These are phyloP conservation scores for Apiospora malaysiana DNA, from an alignment of 2,329 filamentous ascomycete species.

Conservation along the genomic window DNA sequence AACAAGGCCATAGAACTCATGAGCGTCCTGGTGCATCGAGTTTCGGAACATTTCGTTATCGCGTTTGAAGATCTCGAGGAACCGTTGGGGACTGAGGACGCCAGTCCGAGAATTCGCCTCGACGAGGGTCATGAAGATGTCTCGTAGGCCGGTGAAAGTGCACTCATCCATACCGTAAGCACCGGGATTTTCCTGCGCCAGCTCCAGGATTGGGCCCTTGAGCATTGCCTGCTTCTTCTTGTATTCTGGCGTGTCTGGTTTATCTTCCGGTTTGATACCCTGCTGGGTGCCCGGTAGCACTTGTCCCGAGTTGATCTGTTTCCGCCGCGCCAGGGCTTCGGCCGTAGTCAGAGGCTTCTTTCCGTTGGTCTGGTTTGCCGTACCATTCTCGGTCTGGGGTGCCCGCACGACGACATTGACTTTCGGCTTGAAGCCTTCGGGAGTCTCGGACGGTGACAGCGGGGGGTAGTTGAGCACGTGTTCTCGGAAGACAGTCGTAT, in stretches of 20 bases:
- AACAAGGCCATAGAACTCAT: slow-evolving; percentile 93
- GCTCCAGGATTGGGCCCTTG: slow-evolving; percentile 83
- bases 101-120: slow-evolving; percentile 82
- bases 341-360: slow-evolving; percentile 60
- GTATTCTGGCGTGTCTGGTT: slow-evolving; percentile 92
- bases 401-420: slow-evolving; percentile 68
- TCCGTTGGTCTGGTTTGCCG: slow-evolving; percentile 51
- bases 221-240: slow-evolving; percentile 96
- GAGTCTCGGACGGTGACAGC: slow-evolving; percentile 70
- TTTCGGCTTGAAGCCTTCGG: slow-evolving; percentile 63
- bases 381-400: slow-evolving; percentile 55
- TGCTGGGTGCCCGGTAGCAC: slow-evolving; percentile 57
- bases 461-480: slow-evolving; percentile 90
- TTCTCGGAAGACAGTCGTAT: slow-evolving; percentile 92
- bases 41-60: slow-evolving; percentile 98
- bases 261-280: slow-evolving; percentile 80
- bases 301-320: slow-evolving; percentile 59
- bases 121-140: slow-evolving; percentile 92
- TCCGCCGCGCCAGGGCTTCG: slow-evolving; percentile 63
- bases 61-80: slow-evolving; percentile 89
- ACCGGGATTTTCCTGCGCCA: slow-evolving; percentile 79
- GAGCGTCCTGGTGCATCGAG: slow-evolving; percentile 97
- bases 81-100: slow-evolving; percentile 89
- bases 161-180: slow-evolving; percentile 94
- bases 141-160: slow-evolving; percentile 91